Evolutionary conservation across 129 eudicot genomes (phyloP).

Genomic region (Flaveria ramosissima): DNA sequence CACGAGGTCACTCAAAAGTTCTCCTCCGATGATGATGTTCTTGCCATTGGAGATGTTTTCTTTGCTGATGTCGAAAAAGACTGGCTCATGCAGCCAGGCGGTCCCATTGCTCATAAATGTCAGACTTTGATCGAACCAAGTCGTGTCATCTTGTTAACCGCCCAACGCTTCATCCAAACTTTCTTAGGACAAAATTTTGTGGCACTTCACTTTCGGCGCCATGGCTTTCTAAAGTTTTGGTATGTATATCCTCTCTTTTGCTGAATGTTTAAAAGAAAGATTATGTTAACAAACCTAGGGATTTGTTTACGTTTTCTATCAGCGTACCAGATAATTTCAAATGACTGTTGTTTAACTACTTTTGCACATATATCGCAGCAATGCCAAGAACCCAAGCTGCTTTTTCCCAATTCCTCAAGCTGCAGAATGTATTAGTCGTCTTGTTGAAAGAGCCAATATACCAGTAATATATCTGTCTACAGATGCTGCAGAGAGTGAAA

Average conservation of each 20-base stretch:
- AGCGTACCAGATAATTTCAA: background rate
- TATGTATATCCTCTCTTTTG: constrained; percentile 30
- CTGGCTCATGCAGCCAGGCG: constrained; percentile 98
- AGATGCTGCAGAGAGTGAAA: constrained; percentile 99
- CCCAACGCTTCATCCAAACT: constrained; percentile 90
- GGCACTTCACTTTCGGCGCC: constrained; percentile 94
- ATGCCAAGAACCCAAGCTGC: constrained; percentile 92
- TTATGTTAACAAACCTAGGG: background rate
- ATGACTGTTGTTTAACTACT: background rate
- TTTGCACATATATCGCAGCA: constrained; percentile 51
- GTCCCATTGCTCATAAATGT: constrained; percentile 87
- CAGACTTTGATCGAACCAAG: constrained; percentile 90
- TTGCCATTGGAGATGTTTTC: constrained; percentile 96
- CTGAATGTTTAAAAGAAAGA: constrained; percentile 5
- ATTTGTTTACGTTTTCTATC: constrained; percentile 8
- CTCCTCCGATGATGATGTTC: constrained; percentile 62
- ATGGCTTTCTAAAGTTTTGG: constrained; percentile 97
- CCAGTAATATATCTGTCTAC: constrained; percentile 96
- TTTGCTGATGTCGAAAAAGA: constrained; percentile 92
- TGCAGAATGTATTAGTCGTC: constrained; percentile 83
- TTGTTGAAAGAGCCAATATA: constrained; percentile 80
- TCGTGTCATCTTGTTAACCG: constrained; percentile 77
- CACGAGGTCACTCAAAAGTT: constrained; percentile 70
- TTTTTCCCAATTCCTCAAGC: constrained; percentile 94
- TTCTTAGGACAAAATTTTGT: constrained; percentile 73